Evolutionary conservation across 768 basidiomycete species (phyloP).

Genomic region (Podaxis rugospora): DNA sequence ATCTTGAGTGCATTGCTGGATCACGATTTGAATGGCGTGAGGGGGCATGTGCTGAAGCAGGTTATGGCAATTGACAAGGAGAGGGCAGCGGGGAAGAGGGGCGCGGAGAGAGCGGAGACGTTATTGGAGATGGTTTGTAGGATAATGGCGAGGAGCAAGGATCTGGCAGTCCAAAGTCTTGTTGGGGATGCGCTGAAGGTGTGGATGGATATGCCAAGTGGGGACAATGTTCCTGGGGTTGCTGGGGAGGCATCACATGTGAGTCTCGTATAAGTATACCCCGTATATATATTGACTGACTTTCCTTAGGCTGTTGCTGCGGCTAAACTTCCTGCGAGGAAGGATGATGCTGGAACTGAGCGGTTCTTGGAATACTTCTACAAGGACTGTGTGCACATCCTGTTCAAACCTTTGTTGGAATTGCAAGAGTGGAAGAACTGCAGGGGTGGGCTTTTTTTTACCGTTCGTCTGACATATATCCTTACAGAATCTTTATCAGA

Average conservation of each 20-base stretch:
- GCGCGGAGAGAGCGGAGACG: conserved; percentile 65
- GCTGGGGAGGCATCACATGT: conserved; percentile 31
- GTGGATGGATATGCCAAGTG: conserved; percentile 73
- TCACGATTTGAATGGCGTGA: conserved; percentile 85
- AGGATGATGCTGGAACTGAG: conserved; percentile 85
- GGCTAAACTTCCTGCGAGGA: conserved; percentile 39
- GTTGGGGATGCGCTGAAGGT: conserved; percentile 83
- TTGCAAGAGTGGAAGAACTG: conserved; percentile 59
- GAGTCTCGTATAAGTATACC: conserved; percentile 6
- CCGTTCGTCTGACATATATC: neutral
- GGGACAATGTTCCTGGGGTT: conserved; percentile 18
- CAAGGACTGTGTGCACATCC: conserved; percentile 69
- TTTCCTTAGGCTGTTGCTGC: conserved; percentile 33
- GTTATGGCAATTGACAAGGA: conserved; percentile 67
- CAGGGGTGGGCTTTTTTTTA: conserved; percentile 22
- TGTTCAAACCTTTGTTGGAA: conserved; percentile 76
- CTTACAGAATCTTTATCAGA: conserved; percentile 29
- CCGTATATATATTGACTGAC: conserved; percentile 9
- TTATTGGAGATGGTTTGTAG: conserved; percentile 71
- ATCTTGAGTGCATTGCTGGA: conserved; percentile 82
- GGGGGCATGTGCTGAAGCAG: conserved; percentile 83
- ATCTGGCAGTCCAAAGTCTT: conserved; percentile 86
- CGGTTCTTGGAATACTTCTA: conserved; percentile 94
- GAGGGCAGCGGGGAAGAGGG: conserved; percentile 47
- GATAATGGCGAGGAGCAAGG: conserved; percentile 73